Evolutionary conservation across 2,329 filamentous ascomycete genomes (phyloP).

Genomic region (Dothistroma pini): DNA sequence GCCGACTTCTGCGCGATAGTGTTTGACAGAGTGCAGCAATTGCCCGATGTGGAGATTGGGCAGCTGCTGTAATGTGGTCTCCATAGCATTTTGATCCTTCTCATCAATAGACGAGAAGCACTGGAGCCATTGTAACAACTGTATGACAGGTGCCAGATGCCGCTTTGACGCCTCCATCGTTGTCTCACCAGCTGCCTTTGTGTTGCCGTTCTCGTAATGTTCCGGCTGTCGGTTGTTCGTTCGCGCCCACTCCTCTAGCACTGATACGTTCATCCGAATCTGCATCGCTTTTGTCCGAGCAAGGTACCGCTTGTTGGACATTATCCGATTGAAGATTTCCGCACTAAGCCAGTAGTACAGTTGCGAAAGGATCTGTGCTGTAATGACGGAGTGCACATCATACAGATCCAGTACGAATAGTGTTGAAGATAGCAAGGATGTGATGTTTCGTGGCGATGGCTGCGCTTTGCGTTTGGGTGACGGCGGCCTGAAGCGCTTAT

Average conservation of each 20-base stretch:
- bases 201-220: constrained; percentile 90
- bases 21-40: constrained; percentile 83
- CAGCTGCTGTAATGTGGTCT: constrained; percentile 84
- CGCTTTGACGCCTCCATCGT: constrained; percentile 79
- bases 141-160: constrained; percentile 85
- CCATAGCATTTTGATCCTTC: constrained; percentile 83
- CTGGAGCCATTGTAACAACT: constrained; percentile 94
- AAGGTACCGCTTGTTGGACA: constrained; percentile 92
- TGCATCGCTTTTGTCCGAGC: constrained; percentile 99
- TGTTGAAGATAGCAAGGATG: constrained; percentile 89
- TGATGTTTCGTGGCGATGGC: constrained; percentile 89
- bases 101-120: constrained; percentile 94
- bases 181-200: constrained; percentile 76
- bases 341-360: constrained; percentile 94
- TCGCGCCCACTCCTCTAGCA: constrained; percentile 91
- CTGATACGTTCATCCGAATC: constrained; percentile 97
- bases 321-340: constrained; percentile 95
- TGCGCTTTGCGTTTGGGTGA: constrained; percentile 92
- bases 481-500: constrained; percentile 87
- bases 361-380: constrained; percentile 84
- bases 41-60: constrained; percentile 81
- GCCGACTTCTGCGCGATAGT: constrained; percentile 91
- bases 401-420: constrained; percentile 98
- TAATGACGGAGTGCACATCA: constrained; percentile 96
- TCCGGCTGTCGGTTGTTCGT: constrained; percentile 91